phyloP scores from a whole-genome alignment of 305 asterid genomes.

The Ruellia speciosa region DNA sequence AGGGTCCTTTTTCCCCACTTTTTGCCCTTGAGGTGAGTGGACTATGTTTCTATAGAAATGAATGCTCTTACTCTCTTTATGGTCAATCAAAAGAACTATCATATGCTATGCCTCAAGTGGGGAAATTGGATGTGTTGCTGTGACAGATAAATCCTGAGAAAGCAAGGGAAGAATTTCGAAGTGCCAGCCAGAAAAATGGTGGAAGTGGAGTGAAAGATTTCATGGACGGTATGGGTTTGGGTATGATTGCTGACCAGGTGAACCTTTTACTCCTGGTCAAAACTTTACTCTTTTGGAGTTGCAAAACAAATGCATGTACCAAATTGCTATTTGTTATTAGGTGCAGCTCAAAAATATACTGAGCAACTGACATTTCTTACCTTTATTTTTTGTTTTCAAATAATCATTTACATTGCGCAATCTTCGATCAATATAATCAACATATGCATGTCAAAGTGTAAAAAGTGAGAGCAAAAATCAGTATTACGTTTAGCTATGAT shows the following conservation, averaged over 20 bases:
- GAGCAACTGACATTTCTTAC: neutral
- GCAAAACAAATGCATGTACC: neutral
- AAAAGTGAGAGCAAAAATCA: no score
- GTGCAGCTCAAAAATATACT: conserved; percentile 2
- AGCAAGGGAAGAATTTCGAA: conserved; percentile 83
- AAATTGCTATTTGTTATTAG: neutral
- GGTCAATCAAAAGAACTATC: conserved; percentile 2
- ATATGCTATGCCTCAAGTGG: conserved; percentile 17
- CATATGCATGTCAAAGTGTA: no score
- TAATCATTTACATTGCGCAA: no score
- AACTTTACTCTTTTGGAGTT: neutral
- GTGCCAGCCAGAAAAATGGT: conserved; percentile 54
- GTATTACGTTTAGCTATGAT: no score
- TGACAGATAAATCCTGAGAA: conserved; percentile 90
- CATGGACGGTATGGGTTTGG: conserved; percentile 99
- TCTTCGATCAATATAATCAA: no score
- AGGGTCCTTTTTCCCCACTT: conserved; percentile 80
- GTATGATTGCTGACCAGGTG: conserved; percentile 91
- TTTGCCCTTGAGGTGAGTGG: conserved; percentile 90
- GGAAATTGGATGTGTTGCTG: conserved; percentile 24
- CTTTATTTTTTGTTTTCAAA: no score
- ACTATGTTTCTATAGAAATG: conserved; percentile 19
- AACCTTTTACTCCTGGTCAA: conserved; percentile 9
- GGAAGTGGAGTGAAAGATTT: conserved; percentile 90
- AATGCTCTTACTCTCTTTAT: neutral